phyloP scores from a whole-genome alignment of 371 early-diverging fungal genomes.

The Zychaea mexicana region DNA sequence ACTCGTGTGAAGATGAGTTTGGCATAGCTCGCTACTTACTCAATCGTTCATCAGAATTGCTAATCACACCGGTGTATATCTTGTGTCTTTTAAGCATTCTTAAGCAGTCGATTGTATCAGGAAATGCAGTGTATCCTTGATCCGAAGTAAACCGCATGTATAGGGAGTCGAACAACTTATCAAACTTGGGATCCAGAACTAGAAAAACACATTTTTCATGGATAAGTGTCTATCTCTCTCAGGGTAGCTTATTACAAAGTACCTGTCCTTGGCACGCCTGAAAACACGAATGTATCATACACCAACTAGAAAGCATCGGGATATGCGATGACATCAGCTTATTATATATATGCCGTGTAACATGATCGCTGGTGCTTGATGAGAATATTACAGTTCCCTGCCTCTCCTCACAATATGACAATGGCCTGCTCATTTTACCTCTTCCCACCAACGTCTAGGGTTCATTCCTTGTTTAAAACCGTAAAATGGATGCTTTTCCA shows the following conservation, averaged over 20 bases:
- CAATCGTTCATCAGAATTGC: constrained; percentile 26
- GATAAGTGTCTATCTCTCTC: background rate
- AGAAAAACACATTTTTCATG: background rate
- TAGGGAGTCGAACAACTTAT: constrained; percentile 13
- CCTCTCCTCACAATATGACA: too few species aligned
- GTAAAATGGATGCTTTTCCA: constrained; percentile 15
- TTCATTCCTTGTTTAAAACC: constrained; percentile 16
- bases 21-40: constrained; percentile 7
- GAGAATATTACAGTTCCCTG: too few species aligned
- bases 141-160: constrained; percentile 23
- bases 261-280: constrained; percentile 16
- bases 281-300: constrained; percentile 6
- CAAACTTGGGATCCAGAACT: constrained; percentile 22
- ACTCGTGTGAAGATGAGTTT: too few species aligned
- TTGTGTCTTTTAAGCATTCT: constrained; percentile 10
- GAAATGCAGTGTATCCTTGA: constrained; percentile 20
- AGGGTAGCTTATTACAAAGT: background rate
- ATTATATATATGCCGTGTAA: too few species aligned
- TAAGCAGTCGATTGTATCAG: constrained; percentile 17
- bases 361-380: too few species aligned
- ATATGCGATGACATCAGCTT: too few species aligned
- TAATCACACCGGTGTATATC: constrained; percentile 21
- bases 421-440: constrained; percentile 14
- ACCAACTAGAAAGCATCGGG: background rate
- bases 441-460: constrained; percentile 19